phyloP scores from a whole-genome alignment of 2,329 filamentous ascomycete genomes.

The Emergomyces orientalis region DNA sequence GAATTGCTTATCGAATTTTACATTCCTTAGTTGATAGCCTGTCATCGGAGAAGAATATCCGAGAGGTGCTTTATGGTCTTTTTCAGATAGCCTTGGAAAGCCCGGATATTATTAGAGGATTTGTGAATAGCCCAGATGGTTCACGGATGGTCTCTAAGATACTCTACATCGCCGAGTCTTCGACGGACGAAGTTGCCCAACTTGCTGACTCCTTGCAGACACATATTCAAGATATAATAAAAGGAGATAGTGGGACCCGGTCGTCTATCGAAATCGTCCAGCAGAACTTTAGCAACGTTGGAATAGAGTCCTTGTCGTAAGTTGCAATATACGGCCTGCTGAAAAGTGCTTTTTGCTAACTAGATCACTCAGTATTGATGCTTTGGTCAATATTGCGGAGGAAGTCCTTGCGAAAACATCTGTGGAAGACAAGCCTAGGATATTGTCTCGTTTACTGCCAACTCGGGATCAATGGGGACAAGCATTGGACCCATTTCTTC shows the following conservation, averaged over 20 bases:
- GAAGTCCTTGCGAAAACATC: constrained; percentile 36
- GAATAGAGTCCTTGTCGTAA: constrained; percentile 38
- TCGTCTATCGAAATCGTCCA: constrained; percentile 46
- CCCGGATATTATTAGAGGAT: constrained; percentile 34
- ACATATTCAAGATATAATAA: constrained; percentile 28
- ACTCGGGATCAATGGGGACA: constrained; percentile 54
- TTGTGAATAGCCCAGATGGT: constrained; percentile 38
- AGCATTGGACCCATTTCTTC: constrained; percentile 48
- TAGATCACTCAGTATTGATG: constrained; percentile 39
- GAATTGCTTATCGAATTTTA: constrained; percentile 30
- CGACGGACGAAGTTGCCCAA: constrained; percentile 43
- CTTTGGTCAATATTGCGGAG: constrained; percentile 46
- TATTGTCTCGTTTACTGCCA: constrained; percentile 50
- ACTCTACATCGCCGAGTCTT: constrained; percentile 45
- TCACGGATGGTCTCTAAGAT: constrained; percentile 44
- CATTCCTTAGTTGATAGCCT: constrained; percentile 33
- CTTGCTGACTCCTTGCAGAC: constrained; percentile 28
- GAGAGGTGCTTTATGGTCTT: constrained; percentile 37
- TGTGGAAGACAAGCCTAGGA: constrained; percentile 21
- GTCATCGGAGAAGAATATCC: constrained; percentile 29
- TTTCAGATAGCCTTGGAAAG: constrained; percentile 35
- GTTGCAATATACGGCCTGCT: constrained; percentile 16
- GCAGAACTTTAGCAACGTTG: constrained; percentile 41
- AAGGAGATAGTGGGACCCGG: constrained; percentile 33
- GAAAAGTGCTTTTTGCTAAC: constrained; percentile 9